A percentile compares a stretch with the other conserved stretches of the same genome.
Evolutionary conservation across 768 basidiomycete species (phyloP).

Genomic region (Tylopilus plumbeoviolaceoides): DNA sequence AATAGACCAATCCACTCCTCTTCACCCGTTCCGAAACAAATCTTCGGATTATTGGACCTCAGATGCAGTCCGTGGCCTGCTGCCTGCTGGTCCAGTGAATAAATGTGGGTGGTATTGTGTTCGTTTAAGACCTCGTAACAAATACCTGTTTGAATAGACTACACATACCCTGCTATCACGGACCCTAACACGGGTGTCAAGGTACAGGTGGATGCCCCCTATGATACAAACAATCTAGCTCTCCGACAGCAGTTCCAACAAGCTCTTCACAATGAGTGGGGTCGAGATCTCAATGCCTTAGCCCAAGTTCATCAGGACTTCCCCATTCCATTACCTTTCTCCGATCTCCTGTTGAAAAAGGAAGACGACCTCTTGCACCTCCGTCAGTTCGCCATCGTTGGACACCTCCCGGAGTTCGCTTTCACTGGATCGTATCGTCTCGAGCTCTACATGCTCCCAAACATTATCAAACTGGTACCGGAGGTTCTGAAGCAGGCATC

Average conservation of each 20-base stretch:
- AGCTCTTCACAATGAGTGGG: not conserved
- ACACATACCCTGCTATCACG: conserved; percentile 16
- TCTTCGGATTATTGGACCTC: conserved; percentile 9
- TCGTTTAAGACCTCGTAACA: not conserved
- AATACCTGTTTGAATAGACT: conserved; percentile 5
- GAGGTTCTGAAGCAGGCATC: not conserved
- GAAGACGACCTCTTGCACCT: not conserved
- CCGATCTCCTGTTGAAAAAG: conserved; percentile 3
- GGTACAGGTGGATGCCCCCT: conserved; percentile 14
- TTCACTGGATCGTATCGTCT: conserved; percentile 15
- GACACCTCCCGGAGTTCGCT: conserved; percentile 12
- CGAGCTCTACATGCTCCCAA: conserved; percentile 11
- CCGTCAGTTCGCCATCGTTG: conserved; percentile 6
- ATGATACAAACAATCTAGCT: not conserved
- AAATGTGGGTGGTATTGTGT: conserved; percentile 8
- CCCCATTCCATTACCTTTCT: not conserved
- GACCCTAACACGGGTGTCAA: not conserved
- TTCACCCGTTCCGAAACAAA: conserved; percentile 11
- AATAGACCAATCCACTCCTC: not conserved
- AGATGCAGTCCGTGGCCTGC: conserved; percentile 1
- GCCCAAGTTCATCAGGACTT: not conserved
- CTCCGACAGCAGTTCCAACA: conserved; percentile 5
- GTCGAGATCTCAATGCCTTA: not conserved
- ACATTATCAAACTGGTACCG: not conserved
- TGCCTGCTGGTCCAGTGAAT: not conserved